Conservation (phyloP, 192 early-diverging fungal genomes). For the Geranomyces michiganensis region DNA sequence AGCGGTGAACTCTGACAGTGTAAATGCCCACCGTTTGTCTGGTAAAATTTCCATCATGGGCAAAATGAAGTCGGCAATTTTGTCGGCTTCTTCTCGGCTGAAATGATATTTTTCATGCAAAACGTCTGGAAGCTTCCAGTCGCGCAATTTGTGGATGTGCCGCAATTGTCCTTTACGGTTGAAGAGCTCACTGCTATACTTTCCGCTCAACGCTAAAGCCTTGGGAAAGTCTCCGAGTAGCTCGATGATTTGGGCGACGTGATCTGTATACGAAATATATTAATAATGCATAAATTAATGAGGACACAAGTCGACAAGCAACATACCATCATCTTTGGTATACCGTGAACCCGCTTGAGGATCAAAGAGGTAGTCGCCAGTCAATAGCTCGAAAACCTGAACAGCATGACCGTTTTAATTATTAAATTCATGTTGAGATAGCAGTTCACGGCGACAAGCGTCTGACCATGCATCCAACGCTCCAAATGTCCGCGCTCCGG, state of each 20-base stretch:
- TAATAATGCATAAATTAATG: not conserved
- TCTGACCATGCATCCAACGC: slow-evolving; percentile 83
- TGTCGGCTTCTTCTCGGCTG: slow-evolving; percentile 65
- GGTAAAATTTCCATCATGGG: slow-evolving; percentile 70
- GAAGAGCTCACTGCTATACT: slow-evolving; percentile 84
- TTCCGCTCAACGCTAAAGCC: slow-evolving; percentile 77
- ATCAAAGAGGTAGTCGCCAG: slow-evolving; percentile 95
- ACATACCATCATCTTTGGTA: slow-evolving; percentile 85
- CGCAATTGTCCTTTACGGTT: slow-evolving; percentile 83
- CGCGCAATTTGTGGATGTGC: slow-evolving; percentile 83
- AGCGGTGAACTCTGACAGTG: not conserved
- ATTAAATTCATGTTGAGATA: not conserved
- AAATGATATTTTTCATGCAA: slow-evolving; percentile 89
- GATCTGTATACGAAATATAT: slow-evolving; percentile 63
- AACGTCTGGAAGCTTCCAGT: slow-evolving; percentile 81
- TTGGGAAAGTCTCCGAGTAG: slow-evolving; percentile 85
- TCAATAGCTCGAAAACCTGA: slow-evolving; percentile 85
- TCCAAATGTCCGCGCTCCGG: slow-evolving; percentile 89
- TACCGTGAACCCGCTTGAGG: slow-evolving; percentile 81
- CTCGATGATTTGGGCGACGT: slow-evolving; percentile 96
- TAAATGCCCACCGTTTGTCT: slow-evolving; percentile 15
- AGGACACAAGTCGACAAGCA: not conserved
- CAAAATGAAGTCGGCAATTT: slow-evolving; percentile 77
- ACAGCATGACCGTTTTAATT: not conserved
- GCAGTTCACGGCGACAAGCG: not conserved